Base-by-base conservation (phyloP, 495 filamentous ascomycete species). In the Tuber brumale region DNA sequence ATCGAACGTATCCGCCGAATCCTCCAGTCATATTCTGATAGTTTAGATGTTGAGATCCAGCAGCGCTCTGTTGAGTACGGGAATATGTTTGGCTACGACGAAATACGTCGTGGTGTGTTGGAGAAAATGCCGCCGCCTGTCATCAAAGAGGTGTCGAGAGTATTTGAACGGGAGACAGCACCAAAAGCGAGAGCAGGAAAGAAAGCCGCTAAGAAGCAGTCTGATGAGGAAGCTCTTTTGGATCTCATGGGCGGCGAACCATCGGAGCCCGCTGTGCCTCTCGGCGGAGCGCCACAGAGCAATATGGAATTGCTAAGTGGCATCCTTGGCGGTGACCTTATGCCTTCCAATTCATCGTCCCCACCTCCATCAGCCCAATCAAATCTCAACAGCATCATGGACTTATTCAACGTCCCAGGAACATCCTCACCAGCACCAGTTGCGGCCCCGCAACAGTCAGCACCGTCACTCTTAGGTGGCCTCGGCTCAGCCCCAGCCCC, bases 51-150 rank as follows among this genome's bases (percentile, higher is more conserved):
- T 69, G 95, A 99, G 83, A 92, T 98, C 14, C 95, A 99, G 83
- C 96, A 99, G 84, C 89, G 95, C 81, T 91, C 94, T 18, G 94
- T 97, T 23, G 95, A 99, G 83, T 99, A 97, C 78, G 90, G 90
- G 70, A 98, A 99, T 81, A 87, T 99, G 21, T 97, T 99, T 80
- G 89, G 89, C 1, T 94, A 92, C 77, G 94, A 99, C 76, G 88
- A 94, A 71, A 92, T 99, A 74, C 91, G 95, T 42, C 88, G 89
- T 69, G 95, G 95, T 71, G 95, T 99, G 18, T 86, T 99, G 2
- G 95, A 99, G 85, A 93, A 94, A 82, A 99, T 99, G 95, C 95
- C 95, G 19, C 89, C 95, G 4, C 95, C 95, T 12, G 94, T 98
- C 83, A 97, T 98, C 80, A 93, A 94, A 73, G 95, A 99, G 83